Evolutionary conservation across 2,329 filamentous ascomycete genomes (phyloP).

Genomic region (Fusarium sp.): DNA sequence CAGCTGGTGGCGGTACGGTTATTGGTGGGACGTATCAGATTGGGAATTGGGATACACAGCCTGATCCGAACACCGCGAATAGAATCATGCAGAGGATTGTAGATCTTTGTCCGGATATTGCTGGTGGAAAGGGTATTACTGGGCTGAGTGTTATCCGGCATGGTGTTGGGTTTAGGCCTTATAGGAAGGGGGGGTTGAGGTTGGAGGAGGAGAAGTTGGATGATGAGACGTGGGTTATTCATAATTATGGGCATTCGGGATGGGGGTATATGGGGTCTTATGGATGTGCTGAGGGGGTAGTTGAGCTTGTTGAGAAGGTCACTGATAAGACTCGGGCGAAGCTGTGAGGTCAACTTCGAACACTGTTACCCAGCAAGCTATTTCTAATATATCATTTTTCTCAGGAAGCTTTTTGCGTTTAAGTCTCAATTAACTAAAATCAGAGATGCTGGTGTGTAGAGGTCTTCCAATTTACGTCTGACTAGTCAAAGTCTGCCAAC

Average conservation of each 20-base stretch:
- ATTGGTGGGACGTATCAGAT: slow-evolving; percentile 85
- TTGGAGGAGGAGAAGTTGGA: slow-evolving; percentile 66
- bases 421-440: too few relatives aligned
- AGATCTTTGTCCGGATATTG: slow-evolving; percentile 69
- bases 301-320: slow-evolving; percentile 74
- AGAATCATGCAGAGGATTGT: slow-evolving; percentile 83
- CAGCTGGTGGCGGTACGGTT: slow-evolving; percentile 79
- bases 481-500: too few relatives aligned
- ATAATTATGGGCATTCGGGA: slow-evolving; percentile 81
- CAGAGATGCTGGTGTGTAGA: too few relatives aligned
- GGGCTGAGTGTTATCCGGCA: slow-evolving; percentile 80
- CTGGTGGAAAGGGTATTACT: slow-evolving; percentile 72
- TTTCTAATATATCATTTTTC: fast-evolving
- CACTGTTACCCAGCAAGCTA: fast-evolving
- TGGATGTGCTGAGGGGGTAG: slow-evolving; percentile 73
- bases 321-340: slow-evolving; percentile 36
- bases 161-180: slow-evolving; percentile 81
- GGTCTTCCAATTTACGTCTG: too few relatives aligned
- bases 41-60: slow-evolving; percentile 78
- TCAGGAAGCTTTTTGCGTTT: too few relatives aligned
- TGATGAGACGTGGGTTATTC: slow-evolving; percentile 71
- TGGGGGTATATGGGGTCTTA: slow-evolving; percentile 78
- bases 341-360: slow-evolving; percentile 26
- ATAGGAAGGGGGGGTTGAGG: slow-evolving; percentile 75
- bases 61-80: slow-evolving; percentile 77